Base-by-base conservation (phyloP, 305 asterid species). In the Fraxinus baroniana region DNA sequence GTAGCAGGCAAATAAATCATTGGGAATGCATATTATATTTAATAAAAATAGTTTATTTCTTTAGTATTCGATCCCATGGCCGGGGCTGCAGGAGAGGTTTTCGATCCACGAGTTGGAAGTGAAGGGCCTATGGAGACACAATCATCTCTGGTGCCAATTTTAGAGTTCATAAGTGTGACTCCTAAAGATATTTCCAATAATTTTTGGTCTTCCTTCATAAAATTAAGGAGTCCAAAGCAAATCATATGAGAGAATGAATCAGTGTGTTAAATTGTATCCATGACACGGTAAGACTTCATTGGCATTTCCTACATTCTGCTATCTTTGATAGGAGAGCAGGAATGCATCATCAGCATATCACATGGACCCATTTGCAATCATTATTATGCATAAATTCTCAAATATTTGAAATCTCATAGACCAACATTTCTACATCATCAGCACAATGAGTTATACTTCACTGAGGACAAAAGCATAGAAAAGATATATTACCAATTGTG, bases 401-500 rank as follows among this genome's bases (percentile, higher is more conserved):
- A 68, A 10, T 68, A 68, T 68, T 68, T 68, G 1, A 68, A 10
- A 68, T 68, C 74, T 68, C 73, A 24, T 68, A 68, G 8, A 68
- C 37, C 32, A 3, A 1, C 18, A 10, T 68, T 12, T 68, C n/a
- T 68, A 28, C 74, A 28, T 26, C 74, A 68, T 26, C 74, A 68
- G 74, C 37, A n/a, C n/a, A n/a, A n/a, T n/a, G n/a, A n/a, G n/a
- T n/a, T n/a, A n/a, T n/a, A 60, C 1, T 24, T 1, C 26, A 24
- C 1, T 24, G 1, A 0, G 0, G 1, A 24, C 26, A 24, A 24
- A 1, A 24, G 46, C 20, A 74, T 13, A 77, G 83, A 37, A 18
- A 77, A 44, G 32, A 35, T 80, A 81, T 87, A 81, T 87, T 93
- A 96, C 99, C 99, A 24, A 96, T 94, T 33, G 99, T 96, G 85